Evolutionary conservation across 2,329 filamentous ascomycete genomes (phyloP).

Genomic region (Colletotrichum simmondsii): DNA sequence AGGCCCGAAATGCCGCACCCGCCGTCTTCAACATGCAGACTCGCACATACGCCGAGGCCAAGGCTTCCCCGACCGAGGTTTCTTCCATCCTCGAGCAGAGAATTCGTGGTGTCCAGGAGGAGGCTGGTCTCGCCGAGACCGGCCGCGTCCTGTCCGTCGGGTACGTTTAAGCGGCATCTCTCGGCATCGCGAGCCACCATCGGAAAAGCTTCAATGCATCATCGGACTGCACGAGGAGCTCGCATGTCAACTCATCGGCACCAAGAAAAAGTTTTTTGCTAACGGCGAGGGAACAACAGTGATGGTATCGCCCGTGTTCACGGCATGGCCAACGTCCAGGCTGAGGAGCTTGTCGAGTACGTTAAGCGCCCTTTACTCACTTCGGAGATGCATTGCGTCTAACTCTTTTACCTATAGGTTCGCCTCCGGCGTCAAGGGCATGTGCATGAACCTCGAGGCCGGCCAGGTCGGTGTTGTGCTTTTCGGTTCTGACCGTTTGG

Average conservation of each 20-base stretch:
- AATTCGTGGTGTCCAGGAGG: constrained; percentile 98
- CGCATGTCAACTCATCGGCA: constrained; percentile 29
- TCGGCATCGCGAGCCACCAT: constrained; percentile 31
- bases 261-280: constrained; percentile 25
- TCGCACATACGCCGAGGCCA: constrained; percentile 91
- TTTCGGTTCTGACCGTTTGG: constrained; percentile 99
- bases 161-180: constrained; percentile 70
- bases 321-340: constrained; percentile 99
- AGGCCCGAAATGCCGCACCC: constrained; percentile 90
- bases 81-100: constrained; percentile 99
- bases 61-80: constrained; percentile 96
- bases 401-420: constrained; percentile 70
- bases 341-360: constrained; percentile 99
- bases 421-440: constrained; percentile 99
- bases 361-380: constrained; percentile 52
- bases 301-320: constrained; percentile 99
- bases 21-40: constrained; percentile 80
- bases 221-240: constrained; percentile 25
- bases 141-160: constrained; percentile 98
- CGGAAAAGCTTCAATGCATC: constrained; percentile 29
- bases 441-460: constrained; percentile 99
- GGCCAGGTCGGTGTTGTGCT: constrained; percentile 99
- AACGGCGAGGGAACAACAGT: constrained; percentile 62
- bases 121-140: constrained; percentile 96
- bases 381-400: constrained; percentile 22